These are phyloP conservation scores for Lentinula novae-zelandiae DNA, from an alignment of 1,284 basidiomycete species.

Conservation along the genomic window DNA sequence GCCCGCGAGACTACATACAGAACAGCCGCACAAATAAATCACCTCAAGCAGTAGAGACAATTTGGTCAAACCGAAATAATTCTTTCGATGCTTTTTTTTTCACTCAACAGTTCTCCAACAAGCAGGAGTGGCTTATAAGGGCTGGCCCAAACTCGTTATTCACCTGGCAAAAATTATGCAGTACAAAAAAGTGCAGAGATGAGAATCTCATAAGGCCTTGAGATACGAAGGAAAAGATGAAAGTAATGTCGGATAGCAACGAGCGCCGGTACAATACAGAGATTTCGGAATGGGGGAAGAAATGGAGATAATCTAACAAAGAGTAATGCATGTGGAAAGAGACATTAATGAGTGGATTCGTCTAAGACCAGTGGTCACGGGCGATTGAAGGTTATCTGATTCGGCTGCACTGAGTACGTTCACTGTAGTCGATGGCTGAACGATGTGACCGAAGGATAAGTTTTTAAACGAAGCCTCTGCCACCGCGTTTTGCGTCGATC, in stretches of 20 bases:
- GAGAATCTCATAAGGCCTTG: neutral
- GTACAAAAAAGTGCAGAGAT: conserved; percentile 2
- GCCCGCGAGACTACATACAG: neutral
- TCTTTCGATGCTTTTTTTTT: neutral
- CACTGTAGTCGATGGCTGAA: neutral
- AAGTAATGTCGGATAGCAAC: neutral
- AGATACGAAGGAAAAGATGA: neutral
- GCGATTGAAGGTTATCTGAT: neutral
- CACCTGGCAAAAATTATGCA: conserved; percentile 1
- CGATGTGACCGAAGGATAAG: neutral
- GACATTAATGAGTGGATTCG: neutral
- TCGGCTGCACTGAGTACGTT: neutral
- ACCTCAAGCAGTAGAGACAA: neutral
- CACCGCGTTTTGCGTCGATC: conserved; percentile 84
- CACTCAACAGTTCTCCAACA: neutral
- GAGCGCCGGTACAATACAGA: conserved; percentile 8
- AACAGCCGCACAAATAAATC: neutral
- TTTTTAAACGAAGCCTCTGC: conserved; percentile 74
- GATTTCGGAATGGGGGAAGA: neutral
- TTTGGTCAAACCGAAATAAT: too few relatives aligned
- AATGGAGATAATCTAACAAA: conserved; percentile 7
- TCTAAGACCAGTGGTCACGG: neutral
- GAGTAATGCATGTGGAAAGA: neutral
- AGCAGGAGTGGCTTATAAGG: neutral
- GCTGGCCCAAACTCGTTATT: conserved; percentile 4